Base-by-base conservation (phyloP, 2,329 filamentous ascomycete genomes). In the Colletotrichum eremochloae region DNA sequence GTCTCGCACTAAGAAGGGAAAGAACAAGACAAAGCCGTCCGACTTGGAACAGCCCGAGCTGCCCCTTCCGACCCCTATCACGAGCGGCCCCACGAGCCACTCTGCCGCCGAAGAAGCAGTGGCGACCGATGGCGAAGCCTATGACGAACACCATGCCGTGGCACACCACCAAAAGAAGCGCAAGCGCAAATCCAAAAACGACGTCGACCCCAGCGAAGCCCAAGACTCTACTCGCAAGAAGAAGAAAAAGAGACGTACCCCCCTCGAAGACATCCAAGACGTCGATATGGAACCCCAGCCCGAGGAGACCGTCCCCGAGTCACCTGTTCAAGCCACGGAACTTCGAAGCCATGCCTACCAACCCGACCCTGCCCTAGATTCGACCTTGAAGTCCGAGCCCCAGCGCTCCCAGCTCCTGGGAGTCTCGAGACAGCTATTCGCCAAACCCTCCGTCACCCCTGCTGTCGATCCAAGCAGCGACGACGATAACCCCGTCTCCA, bases 171-270 rank as follows among this genome's bases (percentile, higher is more conserved):
- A 40, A n/a, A 68, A 40, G 56, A 68, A 68, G 62, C 68, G 55
- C 38, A 74, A 72, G 60, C 58, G 52, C 20, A 62, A 18, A n/a
- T 9, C 55, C 38, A n/a, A 31, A 15, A 9, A 46, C 5, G 38
- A 46, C 12, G 33, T 12, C 7, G 65, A 36, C 11, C 31, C 62
- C 2, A 36, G 15, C 15, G 66, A 69, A 8, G 24, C 48, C 6
- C 58, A 72, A 11, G 29, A 36, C 6, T 40, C 61, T 20, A 38
- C 15, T 20, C 53, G 46, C 11, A 56, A 52, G 9, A 72, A 67
- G 63, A 73, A 67, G 62, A 73, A 52, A 20, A 73, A 73, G 63
- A 53, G 29, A 3, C 71, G 62, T n/a, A 40, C 63, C 18, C 31
- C 48, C 1, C 20, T 65, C 36, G 66, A 72, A 48, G 58, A 69